Evolutionary conservation across 345 rosid species (phyloP).

Genomic region (Cardamine chenopodiifolia): DNA sequence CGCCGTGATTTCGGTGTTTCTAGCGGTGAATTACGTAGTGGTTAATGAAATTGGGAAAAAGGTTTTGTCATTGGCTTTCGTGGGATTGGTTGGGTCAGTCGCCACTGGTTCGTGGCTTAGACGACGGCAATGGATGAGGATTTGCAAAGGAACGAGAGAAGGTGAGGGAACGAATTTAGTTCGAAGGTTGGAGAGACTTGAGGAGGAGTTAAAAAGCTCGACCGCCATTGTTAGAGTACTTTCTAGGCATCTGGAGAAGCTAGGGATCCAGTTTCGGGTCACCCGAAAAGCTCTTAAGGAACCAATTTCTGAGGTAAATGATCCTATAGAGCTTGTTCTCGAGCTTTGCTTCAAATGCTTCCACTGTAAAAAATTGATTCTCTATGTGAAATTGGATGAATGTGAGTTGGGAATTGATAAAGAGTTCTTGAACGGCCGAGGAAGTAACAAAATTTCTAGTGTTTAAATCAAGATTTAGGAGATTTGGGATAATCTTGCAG

Average conservation of each 20-base stretch:
- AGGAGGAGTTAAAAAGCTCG: slow-evolving; percentile 75
- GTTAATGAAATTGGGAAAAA: slow-evolving; percentile 58
- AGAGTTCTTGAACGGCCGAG: not conserved
- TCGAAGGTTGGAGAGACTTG: slow-evolving; percentile 78
- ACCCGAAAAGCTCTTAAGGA: slow-evolving; percentile 73
- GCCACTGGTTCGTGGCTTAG: slow-evolving; percentile 67
- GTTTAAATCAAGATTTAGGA: not conserved
- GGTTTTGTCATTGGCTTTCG: slow-evolving; percentile 58
- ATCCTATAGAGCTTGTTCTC: not conserved
- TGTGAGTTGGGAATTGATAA: not conserved
- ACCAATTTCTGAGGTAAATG: slow-evolving; percentile 80
- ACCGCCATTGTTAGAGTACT: slow-evolving; percentile 63
- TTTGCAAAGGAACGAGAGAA: slow-evolving; percentile 49
- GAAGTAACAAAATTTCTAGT: not conserved
- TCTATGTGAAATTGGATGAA: not conserved
- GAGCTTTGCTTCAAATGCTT: not conserved
- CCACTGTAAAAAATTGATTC: not conserved
- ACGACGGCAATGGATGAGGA: slow-evolving; percentile 74
- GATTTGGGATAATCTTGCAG: not conserved
- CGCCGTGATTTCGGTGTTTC: slow-evolving; percentile 51
- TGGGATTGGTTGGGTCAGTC: slow-evolving; percentile 57
- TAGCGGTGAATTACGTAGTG: slow-evolving; percentile 53
- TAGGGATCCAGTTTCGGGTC: slow-evolving; percentile 84
- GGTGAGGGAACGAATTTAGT: slow-evolving; percentile 54
- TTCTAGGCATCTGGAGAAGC: slow-evolving; percentile 88